Base-by-base conservation (phyloP, 768 basidiomycete genomes). In the Mycena epipterygia region DNA sequence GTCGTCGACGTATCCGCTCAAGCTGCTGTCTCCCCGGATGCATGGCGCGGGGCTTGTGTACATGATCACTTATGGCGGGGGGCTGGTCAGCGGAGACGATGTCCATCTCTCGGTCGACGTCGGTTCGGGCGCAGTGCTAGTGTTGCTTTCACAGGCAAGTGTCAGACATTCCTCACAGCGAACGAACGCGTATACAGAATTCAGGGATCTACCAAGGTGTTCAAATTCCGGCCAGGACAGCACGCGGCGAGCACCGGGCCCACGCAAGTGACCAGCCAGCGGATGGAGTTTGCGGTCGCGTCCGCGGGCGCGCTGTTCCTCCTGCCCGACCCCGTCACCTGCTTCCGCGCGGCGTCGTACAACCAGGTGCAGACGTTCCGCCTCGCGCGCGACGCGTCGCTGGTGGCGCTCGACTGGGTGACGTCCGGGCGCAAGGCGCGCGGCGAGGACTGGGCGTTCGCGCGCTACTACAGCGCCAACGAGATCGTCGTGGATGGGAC, bases 131-230 rank as follows among this genome's bases (percentile, higher is more conserved):
- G 87, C 89, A 32, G 85, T 80, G 14, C 87, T 98, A 2, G 82
- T 96, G 7, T 77, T 98, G 55, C 84, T 98, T 35, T 95, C 97
- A 13, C 97, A 98, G 87, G 97, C 35, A 61, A 25, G 63, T 49
- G 51, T 46, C 62, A 35, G 35, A 9, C 39, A 5, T 8, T 27
- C 17, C n/a, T 17, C 23, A 41, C n/a, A 27, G 8, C n/a, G 23
- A 39, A 19, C 16, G 19, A 19, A 46, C 48, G 29, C 48, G 46
- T 39, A 29, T 27, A 68, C 32, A 51, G 7, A 49, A 53, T 37
- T 39, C 74, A 96, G 95, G 95, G 95, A 35, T 95, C 93, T 5
- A 99, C 97, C 13, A 99, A 99, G 79, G 93, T 99, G 23, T 99
- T 97, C 85, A 97, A 96, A 81, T 83, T 85, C 23, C 89, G 96